These are phyloP conservation scores for Zizania latifolia DNA, from an alignment of 176 grass and related monocot species.

Conservation along the genomic window DNA sequence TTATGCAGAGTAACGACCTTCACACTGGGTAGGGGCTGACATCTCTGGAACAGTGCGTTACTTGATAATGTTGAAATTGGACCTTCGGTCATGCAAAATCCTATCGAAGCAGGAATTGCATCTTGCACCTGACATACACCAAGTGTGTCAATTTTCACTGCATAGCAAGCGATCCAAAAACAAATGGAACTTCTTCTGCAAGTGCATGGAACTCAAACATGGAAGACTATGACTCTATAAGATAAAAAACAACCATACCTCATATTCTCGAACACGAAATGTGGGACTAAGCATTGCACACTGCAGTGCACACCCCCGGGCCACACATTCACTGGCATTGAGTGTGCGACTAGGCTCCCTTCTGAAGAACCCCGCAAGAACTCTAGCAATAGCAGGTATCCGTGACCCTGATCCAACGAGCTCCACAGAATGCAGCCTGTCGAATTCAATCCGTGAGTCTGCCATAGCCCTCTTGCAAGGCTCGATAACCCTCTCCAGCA, in stretches of 20 bases:
- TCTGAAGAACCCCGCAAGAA: constrained; percentile 72
- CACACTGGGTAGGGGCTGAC: constrained; percentile 78
- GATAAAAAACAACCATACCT: constrained; percentile 45
- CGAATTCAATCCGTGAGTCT: constrained; percentile 37
- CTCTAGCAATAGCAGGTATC: constrained; percentile 63
- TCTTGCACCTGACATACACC: constrained; percentile 75
- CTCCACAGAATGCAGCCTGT: constrained; percentile 72
- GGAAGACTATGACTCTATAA: not conserved
- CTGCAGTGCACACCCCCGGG: constrained; percentile 79
- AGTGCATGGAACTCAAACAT: not conserved
- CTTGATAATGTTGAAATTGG: constrained; percentile 55
- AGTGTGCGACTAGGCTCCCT: constrained; percentile 75
- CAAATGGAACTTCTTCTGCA: not conserved
- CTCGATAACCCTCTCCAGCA: constrained; percentile 59
- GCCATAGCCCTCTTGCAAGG: constrained; percentile 70
- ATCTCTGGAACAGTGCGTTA: constrained; percentile 59
- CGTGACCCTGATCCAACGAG: constrained; percentile 94
- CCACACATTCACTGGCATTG: constrained; percentile 94
- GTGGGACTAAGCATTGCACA: constrained; percentile 93
- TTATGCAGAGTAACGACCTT: constrained; percentile 63
- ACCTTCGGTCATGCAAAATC: constrained; percentile 56
- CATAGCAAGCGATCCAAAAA: not conserved
- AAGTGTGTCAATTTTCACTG: not conserved
- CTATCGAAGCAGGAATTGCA: constrained; percentile 68
- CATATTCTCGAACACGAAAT: constrained; percentile 85